Evolutionary conservation across 164 flowering plant species (phyloP), one percentile per base, ranked within the genome.

Genomic region (Houttuynia cordata): DNA sequence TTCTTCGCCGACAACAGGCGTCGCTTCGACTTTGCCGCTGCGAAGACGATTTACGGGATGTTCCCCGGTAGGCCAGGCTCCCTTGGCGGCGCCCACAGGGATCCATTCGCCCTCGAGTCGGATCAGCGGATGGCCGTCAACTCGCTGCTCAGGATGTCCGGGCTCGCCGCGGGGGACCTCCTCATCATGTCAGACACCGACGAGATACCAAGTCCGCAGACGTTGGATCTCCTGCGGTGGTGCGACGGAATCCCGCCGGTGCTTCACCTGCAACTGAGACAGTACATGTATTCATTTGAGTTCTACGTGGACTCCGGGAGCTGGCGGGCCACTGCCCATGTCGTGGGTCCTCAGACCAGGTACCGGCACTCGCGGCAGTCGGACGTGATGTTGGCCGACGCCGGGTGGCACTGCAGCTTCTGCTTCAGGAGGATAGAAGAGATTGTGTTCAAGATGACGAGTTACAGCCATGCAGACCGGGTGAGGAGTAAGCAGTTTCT

Each of bases 371-470:
- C n/a, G n/a, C n/a, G n/a, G n/a, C n/a, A n/a, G n/a, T n/a, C n/a
- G n/a, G n/a, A n/a, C n/a, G n/a, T n/a, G n/a, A n/a, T n/a, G n/a
- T n/a, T n/a, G n/a, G n/a, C n/a, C n/a, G n/a, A n/a, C n/a, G n/a
- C n/a, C n/a, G n/a, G n/a, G n/a, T n/a, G n/a, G n/a, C n/a, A n/a
- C 55, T 79, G 83, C 39, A 79, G 80, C 71, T 79, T 79, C 58
- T 79, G 83, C 61, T 75, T 75, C 40, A 57, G 76, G 23, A 50
- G 52, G 24, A 66, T 79, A 25, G 60, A 52, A 14, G 83, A 77
- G 3, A 70, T 79, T 60, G 77, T 75, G 34, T 71, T 79, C 22
- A 77, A 79, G 62, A 79, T 79, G 83, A 79, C 71, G 10, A 80
- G 66, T 0, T 79, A 79, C 40, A 77, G 83, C 58, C 83, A 79